phyloP scores from a whole-genome alignment of 2,329 filamentous ascomycete species.

The Tolypocladium pustulatum region DNA sequence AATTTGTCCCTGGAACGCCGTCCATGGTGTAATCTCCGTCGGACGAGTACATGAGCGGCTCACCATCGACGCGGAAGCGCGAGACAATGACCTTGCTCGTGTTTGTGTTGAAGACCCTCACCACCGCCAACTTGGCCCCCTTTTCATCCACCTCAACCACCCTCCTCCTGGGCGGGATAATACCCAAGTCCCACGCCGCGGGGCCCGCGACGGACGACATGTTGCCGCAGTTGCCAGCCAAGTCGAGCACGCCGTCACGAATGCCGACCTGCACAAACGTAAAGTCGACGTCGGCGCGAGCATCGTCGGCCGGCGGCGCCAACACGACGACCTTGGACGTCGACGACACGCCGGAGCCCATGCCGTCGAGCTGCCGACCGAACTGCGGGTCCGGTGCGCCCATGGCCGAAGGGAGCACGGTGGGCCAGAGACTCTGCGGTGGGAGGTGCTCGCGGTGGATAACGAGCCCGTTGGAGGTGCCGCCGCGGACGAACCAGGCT shows the following conservation, averaged over 20 bases:
- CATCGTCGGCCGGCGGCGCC: constrained; percentile 32
- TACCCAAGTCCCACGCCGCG: constrained; percentile 19
- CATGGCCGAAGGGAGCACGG: constrained; percentile 48
- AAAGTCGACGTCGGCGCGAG: constrained; percentile 51
- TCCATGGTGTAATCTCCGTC: constrained; percentile 50
- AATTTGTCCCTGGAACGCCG: constrained; percentile 48
- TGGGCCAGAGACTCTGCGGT: constrained; percentile 21
- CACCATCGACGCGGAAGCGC: constrained; percentile 40
- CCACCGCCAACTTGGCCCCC: constrained; percentile 27
- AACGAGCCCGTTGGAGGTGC: constrained; percentile 59
- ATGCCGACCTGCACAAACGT: constrained; percentile 63
- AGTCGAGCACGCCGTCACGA: constrained; percentile 48
- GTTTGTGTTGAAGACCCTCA: constrained; percentile 62
- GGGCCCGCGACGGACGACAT: constrained; percentile 60
- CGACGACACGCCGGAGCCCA: constrained; percentile 59
- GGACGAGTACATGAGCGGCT: constrained; percentile 13
- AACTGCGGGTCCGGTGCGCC: constrained; percentile 52
- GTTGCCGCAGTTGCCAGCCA: constrained; percentile 66
- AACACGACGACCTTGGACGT: constrained; percentile 64
- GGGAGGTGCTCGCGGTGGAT: constrained; percentile 16
- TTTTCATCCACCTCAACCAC: constrained; percentile 8
- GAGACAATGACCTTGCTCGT: constrained; percentile 53
- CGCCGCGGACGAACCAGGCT: constrained; percentile 42
- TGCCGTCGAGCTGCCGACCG: constrained; percentile 61
- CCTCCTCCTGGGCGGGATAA: constrained; percentile 6